These are phyloP conservation scores for Juncus effusus DNA, from an alignment of 176 grass and related monocot genomes.

Conservation along the genomic window DNA sequence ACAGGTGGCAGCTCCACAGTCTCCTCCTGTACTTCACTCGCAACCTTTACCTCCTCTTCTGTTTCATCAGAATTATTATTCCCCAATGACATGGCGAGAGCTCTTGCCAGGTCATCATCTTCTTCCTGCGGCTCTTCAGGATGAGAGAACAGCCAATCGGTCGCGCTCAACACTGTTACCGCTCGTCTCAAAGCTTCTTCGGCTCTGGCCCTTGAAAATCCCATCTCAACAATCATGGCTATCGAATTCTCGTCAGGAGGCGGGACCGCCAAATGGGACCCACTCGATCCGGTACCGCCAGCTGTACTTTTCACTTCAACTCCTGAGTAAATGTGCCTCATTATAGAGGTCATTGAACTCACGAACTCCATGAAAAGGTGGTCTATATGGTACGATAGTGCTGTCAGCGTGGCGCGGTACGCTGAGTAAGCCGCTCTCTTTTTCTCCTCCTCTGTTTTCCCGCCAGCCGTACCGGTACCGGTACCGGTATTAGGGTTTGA, in stretches of 20 bases:
- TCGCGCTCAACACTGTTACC: constrained; percentile 94
- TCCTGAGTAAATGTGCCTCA: constrained; percentile 93
- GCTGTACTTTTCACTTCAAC: constrained; percentile 67
- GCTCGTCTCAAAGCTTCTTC: constrained; percentile 91
- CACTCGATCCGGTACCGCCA: constrained; percentile 25
- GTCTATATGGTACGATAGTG: constrained; percentile 82
- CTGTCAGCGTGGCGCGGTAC: constrained; percentile 81
- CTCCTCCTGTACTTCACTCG: constrained; percentile 64
- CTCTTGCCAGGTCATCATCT: constrained; percentile 95
- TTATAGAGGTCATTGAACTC: constrained; percentile 83
- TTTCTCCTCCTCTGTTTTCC: constrained; percentile 62
- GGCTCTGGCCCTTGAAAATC: constrained; percentile 81
- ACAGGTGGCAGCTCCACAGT: constrained; percentile 66
- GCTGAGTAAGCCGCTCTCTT: constrained; percentile 62
- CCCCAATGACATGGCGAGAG: constrained; percentile 91
- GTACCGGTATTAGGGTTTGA: neutral
- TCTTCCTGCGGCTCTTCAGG: constrained; percentile 83
- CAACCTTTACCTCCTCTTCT: constrained; percentile 53
- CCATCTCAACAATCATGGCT: constrained; percentile 96
- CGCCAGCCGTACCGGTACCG: neutral
- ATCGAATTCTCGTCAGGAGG: constrained; percentile 90
- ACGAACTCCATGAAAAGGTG: constrained; percentile 96
- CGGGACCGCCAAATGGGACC: constrained; percentile 45
- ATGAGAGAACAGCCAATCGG: constrained; percentile 96
- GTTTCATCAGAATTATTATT: constrained; percentile 31